Evolutionary conservation across 768 basidiomycete species (phyloP).

Genomic region (Mycena pura): DNA sequence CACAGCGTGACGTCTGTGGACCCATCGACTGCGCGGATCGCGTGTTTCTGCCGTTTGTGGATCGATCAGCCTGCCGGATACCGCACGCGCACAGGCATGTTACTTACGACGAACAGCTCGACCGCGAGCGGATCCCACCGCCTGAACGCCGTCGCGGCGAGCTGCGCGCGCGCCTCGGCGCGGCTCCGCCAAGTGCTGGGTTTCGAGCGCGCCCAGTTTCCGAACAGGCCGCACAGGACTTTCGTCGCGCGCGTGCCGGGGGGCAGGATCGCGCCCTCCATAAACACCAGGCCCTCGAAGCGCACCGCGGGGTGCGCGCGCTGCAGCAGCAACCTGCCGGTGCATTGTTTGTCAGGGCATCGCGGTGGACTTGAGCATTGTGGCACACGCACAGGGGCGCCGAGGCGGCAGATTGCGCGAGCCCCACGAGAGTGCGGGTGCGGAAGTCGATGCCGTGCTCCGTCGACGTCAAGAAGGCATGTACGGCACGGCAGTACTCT

Average conservation of each 20-base stretch:
- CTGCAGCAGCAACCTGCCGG: slow-evolving; percentile 23
- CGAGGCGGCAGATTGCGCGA: slow-evolving; percentile 27
- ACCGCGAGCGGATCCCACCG: slow-evolving; percentile 23
- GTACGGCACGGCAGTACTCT: slow-evolving; percentile 14
- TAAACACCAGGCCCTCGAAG: slow-evolving; percentile 21
- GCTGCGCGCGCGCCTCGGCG: slow-evolving; percentile 2
- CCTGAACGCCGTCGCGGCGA: slow-evolving; percentile 20
- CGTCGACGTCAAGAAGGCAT: slow-evolving; percentile 7
- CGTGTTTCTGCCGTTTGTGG: slow-evolving; percentile 8
- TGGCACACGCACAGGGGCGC: slow-evolving; percentile 20
- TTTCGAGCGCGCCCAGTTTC: slow-evolving; percentile 26
- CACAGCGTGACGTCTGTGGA: slow-evolving; percentile 17
- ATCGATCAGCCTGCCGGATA: background rate
- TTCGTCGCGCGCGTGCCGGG: slow-evolving; percentile 13
- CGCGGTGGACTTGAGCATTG: background rate
- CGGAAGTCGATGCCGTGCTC: slow-evolving; percentile 12
- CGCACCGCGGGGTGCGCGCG: slow-evolving; percentile 1
- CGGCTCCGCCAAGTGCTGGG: slow-evolving; percentile 23
- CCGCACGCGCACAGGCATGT: background rate
- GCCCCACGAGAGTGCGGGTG: slow-evolving; percentile 8
- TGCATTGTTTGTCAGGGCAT: background rate
- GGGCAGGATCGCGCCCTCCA: slow-evolving; percentile 29
- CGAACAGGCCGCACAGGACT: slow-evolving; percentile 19
- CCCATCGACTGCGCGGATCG: slow-evolving; percentile 1
- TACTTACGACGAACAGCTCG: slow-evolving; percentile 22